Conservation (phyloP, 495 filamentous ascomycete species). For the Peziza echinospora region DNA sequence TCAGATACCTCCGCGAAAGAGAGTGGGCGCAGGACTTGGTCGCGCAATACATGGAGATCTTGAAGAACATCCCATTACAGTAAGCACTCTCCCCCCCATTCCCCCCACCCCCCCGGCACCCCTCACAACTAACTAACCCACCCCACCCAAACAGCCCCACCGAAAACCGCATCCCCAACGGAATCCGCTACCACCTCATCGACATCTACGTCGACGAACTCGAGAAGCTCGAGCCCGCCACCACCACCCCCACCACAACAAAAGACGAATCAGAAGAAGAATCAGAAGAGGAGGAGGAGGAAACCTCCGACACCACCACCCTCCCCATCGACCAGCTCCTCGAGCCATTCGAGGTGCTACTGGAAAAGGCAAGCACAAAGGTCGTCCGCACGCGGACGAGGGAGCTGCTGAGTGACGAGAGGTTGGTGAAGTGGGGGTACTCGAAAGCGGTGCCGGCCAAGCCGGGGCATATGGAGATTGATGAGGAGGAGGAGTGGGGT, state of each 20-base stretch:
- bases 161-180: slow-evolving; percentile 43
- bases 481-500: slow-evolving; percentile 24
- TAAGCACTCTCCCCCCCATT: too few species aligned
- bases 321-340: slow-evolving; percentile 33
- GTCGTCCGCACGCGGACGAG: slow-evolving; percentile 46
- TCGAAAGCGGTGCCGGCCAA: slow-evolving; percentile 22
- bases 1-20: slow-evolving; percentile 30
- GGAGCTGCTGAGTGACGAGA: slow-evolving; percentile 53
- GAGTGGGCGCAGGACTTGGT: slow-evolving; percentile 20
- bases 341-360: slow-evolving; percentile 35
- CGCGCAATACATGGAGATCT: slow-evolving; percentile 13
- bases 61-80: slow-evolving; percentile 24
- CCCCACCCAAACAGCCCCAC: too few species aligned
- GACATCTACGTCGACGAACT: slow-evolving; percentile 84
- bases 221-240: slow-evolving; percentile 37
- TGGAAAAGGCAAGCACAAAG: slow-evolving; percentile 40
- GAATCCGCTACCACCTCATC: slow-evolving; percentile 64
- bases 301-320: slow-evolving; percentile 18
- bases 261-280: slow-evolving; percentile 28
- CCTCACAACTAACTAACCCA: too few species aligned
- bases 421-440: slow-evolving; percentile 30
- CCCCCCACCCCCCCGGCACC: too few species aligned
- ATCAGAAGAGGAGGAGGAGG: slow-evolving; percentile 21
- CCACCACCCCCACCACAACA: too few species aligned
- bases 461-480: slow-evolving; percentile 28